Conservation (phyloP, 805 yeast species). For the Torulaspora quercuum region DNA sequence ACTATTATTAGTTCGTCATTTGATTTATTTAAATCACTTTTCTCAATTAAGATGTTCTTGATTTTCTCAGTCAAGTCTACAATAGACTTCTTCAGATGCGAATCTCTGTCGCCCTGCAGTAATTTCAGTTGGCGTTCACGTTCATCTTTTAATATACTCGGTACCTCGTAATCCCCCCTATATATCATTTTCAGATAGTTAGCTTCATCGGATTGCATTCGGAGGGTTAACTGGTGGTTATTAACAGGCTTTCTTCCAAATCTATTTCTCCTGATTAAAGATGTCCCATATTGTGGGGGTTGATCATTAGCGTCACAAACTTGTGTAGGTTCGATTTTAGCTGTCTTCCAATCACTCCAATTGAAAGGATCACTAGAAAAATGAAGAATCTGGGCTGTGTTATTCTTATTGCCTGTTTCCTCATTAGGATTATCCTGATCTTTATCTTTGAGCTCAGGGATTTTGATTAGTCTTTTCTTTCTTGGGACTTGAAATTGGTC, state of each 20-base stretch:
- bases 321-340: conserved; percentile 41
- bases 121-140: conserved; percentile 27
- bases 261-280: conserved; percentile 29
- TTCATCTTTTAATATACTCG: conserved; percentile 28
- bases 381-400: conserved; percentile 5
- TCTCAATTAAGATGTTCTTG: conserved; percentile 23
- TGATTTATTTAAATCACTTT: conserved; percentile 4
- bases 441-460: too few species aligned
- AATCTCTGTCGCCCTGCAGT: conserved; percentile 23
- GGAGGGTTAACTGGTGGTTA: conserved; percentile 17
- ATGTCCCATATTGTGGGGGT: conserved; percentile 39
- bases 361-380: conserved; percentile 32
- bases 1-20: conserved; percentile 31
- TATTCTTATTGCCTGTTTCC: conserved; percentile 2
- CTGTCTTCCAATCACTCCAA: conserved; percentile 29
- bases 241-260: conserved; percentile 5
- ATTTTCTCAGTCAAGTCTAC: conserved; percentile 30
- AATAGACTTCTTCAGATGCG: conserved; percentile 21
- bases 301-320: conserved; percentile 7
- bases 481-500: neutral
- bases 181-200: conserved; percentile 35
- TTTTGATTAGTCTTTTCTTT: conserved; percentile 5
- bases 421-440: neutral
- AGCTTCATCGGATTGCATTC: conserved; percentile 28
- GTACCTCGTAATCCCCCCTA: conserved; percentile 38